These are phyloP conservation scores for Mrakia gelida DNA, from an alignment of 768 basidiomycete species.

Conservation along the genomic window DNA sequence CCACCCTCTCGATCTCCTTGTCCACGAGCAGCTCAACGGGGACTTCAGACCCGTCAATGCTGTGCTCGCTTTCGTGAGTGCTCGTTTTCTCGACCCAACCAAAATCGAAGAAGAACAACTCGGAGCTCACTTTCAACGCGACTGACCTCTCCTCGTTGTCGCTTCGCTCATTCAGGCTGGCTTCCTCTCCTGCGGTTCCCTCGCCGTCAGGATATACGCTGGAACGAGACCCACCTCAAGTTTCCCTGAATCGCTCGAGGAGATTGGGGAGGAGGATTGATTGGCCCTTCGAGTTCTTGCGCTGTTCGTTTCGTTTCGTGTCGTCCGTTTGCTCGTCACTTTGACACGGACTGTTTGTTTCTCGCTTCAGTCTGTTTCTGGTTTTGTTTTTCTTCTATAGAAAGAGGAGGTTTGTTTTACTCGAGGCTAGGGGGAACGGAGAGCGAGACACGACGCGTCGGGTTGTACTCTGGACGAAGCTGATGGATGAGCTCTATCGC, in stretches of 20 bases:
- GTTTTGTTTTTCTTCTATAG: too few relatives aligned
- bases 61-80: conserved; percentile 37
- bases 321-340: too few relatives aligned
- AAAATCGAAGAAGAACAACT: too few relatives aligned
- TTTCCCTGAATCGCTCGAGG: not conserved
- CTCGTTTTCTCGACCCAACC: conserved; percentile 1
- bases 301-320: too few relatives aligned
- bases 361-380: too few relatives aligned
- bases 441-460: too few relatives aligned
- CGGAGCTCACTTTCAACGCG: not conserved
- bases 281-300: too few relatives aligned
- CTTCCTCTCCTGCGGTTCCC: conserved; percentile 1
- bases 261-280: not conserved
- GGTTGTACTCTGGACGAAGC: too few relatives aligned
- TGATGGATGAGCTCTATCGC: too few relatives aligned
- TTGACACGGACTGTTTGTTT: too few relatives aligned
- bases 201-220: not conserved
- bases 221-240: not conserved
- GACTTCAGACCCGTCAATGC: conserved; percentile 43
- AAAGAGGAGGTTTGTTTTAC: too few relatives aligned
- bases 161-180: not conserved
- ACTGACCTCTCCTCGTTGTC: not conserved
- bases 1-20: conserved; percentile 44
- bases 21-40: conserved; percentile 42
- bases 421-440: too few relatives aligned